phyloP scores from a whole-genome alignment of 2,329 filamentous ascomycete species.

The Arthroderma sp. region DNA sequence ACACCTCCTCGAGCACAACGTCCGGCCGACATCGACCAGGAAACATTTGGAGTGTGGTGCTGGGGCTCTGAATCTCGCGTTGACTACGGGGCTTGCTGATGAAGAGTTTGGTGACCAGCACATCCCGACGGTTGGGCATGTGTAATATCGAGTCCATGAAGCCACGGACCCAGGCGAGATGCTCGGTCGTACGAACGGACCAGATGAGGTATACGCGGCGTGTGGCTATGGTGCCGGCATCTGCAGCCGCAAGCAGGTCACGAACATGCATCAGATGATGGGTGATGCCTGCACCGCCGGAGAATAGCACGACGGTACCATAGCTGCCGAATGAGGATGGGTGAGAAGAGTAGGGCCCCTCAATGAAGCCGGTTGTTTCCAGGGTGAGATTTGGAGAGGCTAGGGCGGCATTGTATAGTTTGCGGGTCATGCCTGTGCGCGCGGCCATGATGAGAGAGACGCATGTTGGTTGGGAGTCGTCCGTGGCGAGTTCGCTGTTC shows the following conservation, averaged over 20 bases:
- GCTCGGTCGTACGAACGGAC: slow-evolving; percentile 49
- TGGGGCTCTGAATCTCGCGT: slow-evolving; percentile 45
- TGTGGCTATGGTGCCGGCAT: slow-evolving; percentile 43
- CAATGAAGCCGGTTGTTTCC: slow-evolving; percentile 45
- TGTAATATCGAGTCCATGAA: slow-evolving; percentile 56
- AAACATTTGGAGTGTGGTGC: slow-evolving; percentile 49
- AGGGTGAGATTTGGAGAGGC: slow-evolving; percentile 40
- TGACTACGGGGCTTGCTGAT: slow-evolving; percentile 48
- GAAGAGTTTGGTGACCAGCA: slow-evolving; percentile 50
- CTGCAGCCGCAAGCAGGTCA: slow-evolving; percentile 44
- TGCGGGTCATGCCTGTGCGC: slow-evolving; percentile 51
- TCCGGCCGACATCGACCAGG: slow-evolving; percentile 46
- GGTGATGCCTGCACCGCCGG: slow-evolving; percentile 54
- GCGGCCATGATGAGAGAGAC: slow-evolving; percentile 49
- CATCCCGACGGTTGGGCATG: slow-evolving; percentile 46
- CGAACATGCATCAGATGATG: slow-evolving; percentile 52
- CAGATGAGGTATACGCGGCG: slow-evolving; percentile 51
- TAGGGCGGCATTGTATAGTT: slow-evolving; percentile 46
- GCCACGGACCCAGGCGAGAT: slow-evolving; percentile 50
- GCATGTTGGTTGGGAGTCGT: slow-evolving; percentile 21
- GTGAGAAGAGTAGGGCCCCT: slow-evolving; percentile 52
- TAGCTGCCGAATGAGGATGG: slow-evolving; percentile 47
- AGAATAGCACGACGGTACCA: slow-evolving; percentile 54
- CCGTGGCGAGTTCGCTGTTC: slow-evolving; percentile 9
- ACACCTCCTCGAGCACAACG: slow-evolving; percentile 46